A percentile compares a stretch with the other conserved stretches of the same genome.
Evolutionary conservation across 495 filamentous ascomycete species (phyloP).

Genomic region (Durotheca rogersii): DNA sequence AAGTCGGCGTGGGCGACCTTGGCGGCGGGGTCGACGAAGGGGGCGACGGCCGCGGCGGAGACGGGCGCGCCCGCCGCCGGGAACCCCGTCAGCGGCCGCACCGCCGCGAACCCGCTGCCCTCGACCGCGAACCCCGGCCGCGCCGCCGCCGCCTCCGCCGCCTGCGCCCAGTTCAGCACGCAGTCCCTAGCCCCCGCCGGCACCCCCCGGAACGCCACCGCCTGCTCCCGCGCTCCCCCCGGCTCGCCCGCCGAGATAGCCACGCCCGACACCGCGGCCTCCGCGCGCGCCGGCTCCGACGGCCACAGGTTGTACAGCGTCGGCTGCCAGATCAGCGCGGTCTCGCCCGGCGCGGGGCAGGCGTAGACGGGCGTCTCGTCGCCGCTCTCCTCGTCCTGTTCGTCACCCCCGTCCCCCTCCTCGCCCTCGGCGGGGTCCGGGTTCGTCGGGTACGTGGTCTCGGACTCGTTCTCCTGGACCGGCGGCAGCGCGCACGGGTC

Average conservation of each 20-base stretch:
- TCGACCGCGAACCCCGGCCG: conserved; percentile 35
- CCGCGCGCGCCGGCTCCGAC: conserved; percentile 48
- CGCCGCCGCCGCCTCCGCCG: conserved; percentile 32
- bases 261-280: conserved; percentile 31
- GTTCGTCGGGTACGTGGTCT: no score
- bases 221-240: conserved; percentile 34
- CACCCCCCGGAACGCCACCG: conserved; percentile 34
- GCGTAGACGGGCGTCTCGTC: background rate
- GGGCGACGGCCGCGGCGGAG: conserved; percentile 4
- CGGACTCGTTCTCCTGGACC: no score
- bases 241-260: conserved; percentile 30
- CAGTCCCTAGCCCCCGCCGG: conserved; percentile 35
- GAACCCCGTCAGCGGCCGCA: conserved; percentile 33
- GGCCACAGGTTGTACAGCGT: conserved; percentile 54
- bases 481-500: conserved; percentile 25
- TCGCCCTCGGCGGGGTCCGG: no score
- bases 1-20: conserved; percentile 19
- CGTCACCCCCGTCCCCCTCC: no score
- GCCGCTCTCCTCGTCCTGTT: background rate
- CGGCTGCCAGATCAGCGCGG: conserved; percentile 53
- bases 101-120: conserved; percentile 29
- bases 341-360: conserved; percentile 46
- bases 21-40: conserved; percentile 1
- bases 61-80: conserved; percentile 26
- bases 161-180: conserved; percentile 39